Conservation (phyloP, 179 eudicot genomes). For the Spergularia azorica region DNA sequence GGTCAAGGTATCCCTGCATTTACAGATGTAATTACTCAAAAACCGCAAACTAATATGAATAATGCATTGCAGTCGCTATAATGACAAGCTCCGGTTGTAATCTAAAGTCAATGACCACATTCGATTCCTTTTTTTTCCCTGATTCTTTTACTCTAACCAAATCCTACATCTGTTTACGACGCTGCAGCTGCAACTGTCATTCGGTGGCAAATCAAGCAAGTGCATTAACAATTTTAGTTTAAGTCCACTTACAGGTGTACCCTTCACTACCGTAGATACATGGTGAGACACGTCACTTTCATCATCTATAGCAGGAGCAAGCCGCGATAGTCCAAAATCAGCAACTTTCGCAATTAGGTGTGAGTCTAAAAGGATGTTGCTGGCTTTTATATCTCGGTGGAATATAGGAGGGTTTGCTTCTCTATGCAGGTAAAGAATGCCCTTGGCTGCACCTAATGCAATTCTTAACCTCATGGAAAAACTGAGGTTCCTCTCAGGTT, state of each 20-base stretch:
- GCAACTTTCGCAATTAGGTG: slow-evolving; percentile 64
- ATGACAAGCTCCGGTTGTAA: too few species aligned
- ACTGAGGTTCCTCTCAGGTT: slow-evolving; percentile 40
- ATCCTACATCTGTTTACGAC: too few species aligned
- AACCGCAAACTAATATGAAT: not conserved
- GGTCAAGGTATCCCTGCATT: slow-evolving; percentile 81
- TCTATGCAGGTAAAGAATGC: slow-evolving; percentile 63
- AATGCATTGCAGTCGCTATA: too few species aligned
- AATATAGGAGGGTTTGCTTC: slow-evolving; percentile 76
- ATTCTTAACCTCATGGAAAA: slow-evolving; percentile 53
- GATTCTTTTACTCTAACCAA: too few species aligned
- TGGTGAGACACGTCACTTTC: slow-evolving; percentile 49
- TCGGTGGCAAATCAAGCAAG: too few species aligned
- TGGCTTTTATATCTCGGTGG: slow-evolving; percentile 69
- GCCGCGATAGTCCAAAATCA: slow-evolving; percentile 69
- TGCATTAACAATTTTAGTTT: not conserved
- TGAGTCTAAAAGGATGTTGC: slow-evolving; percentile 65
- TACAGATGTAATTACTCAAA: not conserved
- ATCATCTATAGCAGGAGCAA: slow-evolving; percentile 58
- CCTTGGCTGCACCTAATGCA: slow-evolving; percentile 66
- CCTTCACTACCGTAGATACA: slow-evolving; percentile 65
- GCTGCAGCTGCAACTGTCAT: too few species aligned
- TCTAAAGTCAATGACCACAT: too few species aligned
- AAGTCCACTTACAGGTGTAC: slow-evolving; percentile 59
- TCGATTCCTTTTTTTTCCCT: too few species aligned